A percentile compares a stretch with the other conserved stretches of the same genome.
These are phyloP conservation scores for Stephanocyclus meneghinianus DNA, from an alignment of 352 stramenopile species.

Conservation along the genomic window DNA sequence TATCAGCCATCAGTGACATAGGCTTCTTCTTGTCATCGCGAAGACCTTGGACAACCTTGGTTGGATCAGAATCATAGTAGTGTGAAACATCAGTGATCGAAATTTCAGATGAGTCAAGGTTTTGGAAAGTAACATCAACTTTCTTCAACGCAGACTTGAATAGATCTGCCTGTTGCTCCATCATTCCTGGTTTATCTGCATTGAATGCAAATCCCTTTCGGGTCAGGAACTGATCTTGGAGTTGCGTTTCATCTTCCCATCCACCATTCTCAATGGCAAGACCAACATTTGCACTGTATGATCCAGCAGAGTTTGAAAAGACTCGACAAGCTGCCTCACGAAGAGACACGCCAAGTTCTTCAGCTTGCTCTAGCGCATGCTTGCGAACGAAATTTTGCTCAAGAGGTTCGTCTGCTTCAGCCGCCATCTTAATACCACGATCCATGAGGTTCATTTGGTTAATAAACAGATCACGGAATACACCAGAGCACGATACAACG, in stretches of 20 bases:
- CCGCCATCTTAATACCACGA: conserved; percentile 87
- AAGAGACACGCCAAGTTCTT: conserved; percentile 83
- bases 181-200: conserved; percentile 88
- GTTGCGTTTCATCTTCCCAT: conserved; percentile 85
- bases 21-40: conserved; percentile 88
- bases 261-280: conserved; percentile 88
- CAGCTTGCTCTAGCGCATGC: conserved; percentile 84
- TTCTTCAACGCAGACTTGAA: conserved; percentile 86
- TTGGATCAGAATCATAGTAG: conserved; percentile 88
- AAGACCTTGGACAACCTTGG: conserved; percentile 86
- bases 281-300: conserved; percentile 87
- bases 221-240: conserved; percentile 87
- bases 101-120: conserved; percentile 88
- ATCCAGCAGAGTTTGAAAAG: conserved; percentile 88
- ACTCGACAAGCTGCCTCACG: conserved; percentile 85
- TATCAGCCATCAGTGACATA: conserved; percentile 87
- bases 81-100: conserved; percentile 88
- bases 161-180: conserved; percentile 85
- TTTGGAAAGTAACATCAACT: conserved; percentile 89
- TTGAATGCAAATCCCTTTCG: conserved; percentile 89
- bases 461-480: conserved; percentile 90
- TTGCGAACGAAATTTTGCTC: conserved; percentile 87
- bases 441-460: conserved; percentile 91
- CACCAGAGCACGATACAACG: conserved; percentile 87
- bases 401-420: conserved; percentile 85